Conservation (phyloP, 805 yeast genomes). For the Kluyveromyces aestuarii region DNA sequence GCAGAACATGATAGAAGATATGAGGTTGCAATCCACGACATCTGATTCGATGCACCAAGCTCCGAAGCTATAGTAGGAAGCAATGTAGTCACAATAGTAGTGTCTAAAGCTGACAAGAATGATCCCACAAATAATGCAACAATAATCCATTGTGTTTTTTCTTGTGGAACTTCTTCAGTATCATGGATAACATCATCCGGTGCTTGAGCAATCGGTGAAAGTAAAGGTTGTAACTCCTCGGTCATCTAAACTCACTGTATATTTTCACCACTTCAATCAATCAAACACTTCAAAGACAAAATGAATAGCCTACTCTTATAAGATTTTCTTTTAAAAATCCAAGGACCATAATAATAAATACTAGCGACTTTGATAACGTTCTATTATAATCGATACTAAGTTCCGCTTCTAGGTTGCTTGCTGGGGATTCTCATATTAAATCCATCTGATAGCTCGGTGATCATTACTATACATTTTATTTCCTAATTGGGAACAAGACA, state of each 20-base stretch:
- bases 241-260: background rate
- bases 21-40: constrained; percentile 41
- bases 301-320: too few relatives aligned
- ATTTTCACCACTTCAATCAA: background rate
- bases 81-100: constrained; percentile 56
- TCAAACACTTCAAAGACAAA: background rate
- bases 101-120: constrained; percentile 52
- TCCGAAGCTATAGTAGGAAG: constrained; percentile 58
- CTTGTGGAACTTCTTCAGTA: background rate
- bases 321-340: too few relatives aligned
- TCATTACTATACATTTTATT: background rate
- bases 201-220: background rate
- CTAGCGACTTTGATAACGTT: background rate
- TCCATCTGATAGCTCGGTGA: background rate
- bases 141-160: constrained; percentile 15
- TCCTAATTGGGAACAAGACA: background rate
- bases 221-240: constrained; percentile 1
- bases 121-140: constrained; percentile 34
- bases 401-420: background rate
- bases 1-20: constrained; percentile 34
- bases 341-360: too few relatives aligned
- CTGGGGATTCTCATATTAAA: too few relatives aligned
- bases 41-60: constrained; percentile 47
- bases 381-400: background rate
- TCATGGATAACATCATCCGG: background rate